A percentile compares a stretch with the other conserved stretches of the same genome.
Evolutionary conservation across 2,329 filamentous ascomycete species (phyloP).

Genomic region (Venturia asperata): DNA sequence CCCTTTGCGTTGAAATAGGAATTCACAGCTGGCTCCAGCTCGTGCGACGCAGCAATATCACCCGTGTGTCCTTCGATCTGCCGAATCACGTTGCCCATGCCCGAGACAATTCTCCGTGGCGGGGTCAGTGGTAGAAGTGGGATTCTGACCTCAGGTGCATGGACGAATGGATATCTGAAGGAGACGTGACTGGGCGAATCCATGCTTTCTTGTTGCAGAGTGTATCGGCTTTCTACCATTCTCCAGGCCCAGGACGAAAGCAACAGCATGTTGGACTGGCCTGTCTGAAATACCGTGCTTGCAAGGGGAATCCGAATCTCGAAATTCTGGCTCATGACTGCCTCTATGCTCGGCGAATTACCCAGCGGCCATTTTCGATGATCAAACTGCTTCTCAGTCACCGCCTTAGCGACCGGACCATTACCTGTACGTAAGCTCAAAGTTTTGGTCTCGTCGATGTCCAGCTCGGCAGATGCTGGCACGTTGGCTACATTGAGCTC

Average conservation of each 20-base stretch:
- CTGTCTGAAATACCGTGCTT: slow-evolving; percentile 72
- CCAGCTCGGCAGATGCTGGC: background rate
- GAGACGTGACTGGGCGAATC: background rate
- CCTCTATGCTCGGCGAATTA: background rate
- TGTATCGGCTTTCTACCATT: background rate
- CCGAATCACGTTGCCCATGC: slow-evolving; percentile 73
- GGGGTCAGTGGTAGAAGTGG: slow-evolving; percentile 57
- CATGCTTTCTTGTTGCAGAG: background rate
- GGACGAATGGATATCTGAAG: background rate
- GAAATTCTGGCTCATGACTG: background rate
- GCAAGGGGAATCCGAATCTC: slow-evolving; percentile 57
- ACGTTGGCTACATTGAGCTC: background rate
- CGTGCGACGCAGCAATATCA: slow-evolving; percentile 57
- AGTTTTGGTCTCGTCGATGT: background rate
- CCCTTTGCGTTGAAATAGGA: slow-evolving; percentile 44
- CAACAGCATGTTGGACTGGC: slow-evolving; percentile 35
- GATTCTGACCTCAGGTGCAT: background rate
- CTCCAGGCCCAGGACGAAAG: slow-evolving; percentile 25
- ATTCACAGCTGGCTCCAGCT: slow-evolving; percentile 61
- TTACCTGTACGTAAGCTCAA: background rate
- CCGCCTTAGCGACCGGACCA: background rate
- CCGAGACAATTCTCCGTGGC: slow-evolving; percentile 54
- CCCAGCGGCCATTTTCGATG: no score
- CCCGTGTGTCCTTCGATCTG: slow-evolving; percentile 43
- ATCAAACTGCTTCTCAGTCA: background rate